These are phyloP conservation scores for Filobasidium floriforme DNA, from an alignment of 768 basidiomycete genomes.

Conservation along the genomic window DNA sequence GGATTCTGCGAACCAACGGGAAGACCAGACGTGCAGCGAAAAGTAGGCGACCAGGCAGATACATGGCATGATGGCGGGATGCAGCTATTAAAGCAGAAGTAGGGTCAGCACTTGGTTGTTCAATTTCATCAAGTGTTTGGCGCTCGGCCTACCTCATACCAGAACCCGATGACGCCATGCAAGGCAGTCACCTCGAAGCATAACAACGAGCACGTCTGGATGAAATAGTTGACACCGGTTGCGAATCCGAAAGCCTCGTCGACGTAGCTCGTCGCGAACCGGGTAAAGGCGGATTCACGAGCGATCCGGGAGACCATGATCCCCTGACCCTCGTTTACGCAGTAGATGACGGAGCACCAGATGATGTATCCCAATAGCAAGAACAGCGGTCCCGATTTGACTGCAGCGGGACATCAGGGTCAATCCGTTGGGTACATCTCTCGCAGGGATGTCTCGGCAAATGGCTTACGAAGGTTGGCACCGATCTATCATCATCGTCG, in stretches of 20 bases:
- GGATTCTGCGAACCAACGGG: slow-evolving; percentile 1
- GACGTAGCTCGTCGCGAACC: neutral
- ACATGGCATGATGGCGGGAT: slow-evolving; percentile 1
- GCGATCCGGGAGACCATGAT: slow-evolving; percentile 3
- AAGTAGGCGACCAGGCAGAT: slow-evolving; percentile 1
- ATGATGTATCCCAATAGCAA: slow-evolving; percentile 26
- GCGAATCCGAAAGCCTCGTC: neutral
- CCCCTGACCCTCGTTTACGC: neutral
- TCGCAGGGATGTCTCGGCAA: neutral
- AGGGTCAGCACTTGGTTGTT: neutral
- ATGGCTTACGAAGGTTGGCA: neutral
- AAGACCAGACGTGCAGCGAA: neutral
- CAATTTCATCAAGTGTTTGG: neutral
- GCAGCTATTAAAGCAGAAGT: neutral
- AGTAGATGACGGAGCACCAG: slow-evolving; percentile 23
- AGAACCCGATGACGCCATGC: neutral
- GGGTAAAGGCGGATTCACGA: neutral
- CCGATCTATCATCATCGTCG: neutral
- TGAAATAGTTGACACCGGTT: neutral
- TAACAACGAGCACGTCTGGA: neutral
- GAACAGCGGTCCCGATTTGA: slow-evolving; percentile 23
- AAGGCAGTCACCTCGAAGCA: neutral
- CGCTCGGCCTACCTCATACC: neutral
- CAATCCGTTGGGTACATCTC: neutral
- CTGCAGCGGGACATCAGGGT: neutral